A percentile compares a stretch with the other conserved stretches of the same genome.
Conservation (phyloP, 2,329 filamentous ascomycete species). For the Metarhizium brunneum region DNA sequence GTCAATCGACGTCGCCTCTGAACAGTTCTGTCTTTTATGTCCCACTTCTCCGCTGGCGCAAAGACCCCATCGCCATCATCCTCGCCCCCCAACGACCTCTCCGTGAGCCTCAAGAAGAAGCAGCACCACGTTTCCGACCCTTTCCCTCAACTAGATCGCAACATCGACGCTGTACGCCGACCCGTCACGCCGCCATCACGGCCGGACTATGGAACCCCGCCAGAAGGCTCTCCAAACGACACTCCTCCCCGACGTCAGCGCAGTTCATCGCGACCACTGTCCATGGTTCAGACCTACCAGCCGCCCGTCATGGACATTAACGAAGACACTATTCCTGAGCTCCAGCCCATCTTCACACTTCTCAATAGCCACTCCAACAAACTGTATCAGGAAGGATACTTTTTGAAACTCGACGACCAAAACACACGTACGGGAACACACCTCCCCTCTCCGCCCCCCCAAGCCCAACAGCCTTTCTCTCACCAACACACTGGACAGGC, state of each 20-base stretch:
- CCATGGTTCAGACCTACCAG: constrained; percentile 78
- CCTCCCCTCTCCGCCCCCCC: background rate
- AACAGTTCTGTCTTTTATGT: constrained; percentile 82
- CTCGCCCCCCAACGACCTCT: constrained; percentile 31
- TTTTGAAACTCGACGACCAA: constrained; percentile 90
- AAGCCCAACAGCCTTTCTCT: background rate
- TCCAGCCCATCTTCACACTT: constrained; percentile 88
- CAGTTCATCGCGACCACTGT: constrained; percentile 61
- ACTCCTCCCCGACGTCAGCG: constrained; percentile 32
- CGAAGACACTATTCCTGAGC: constrained; percentile 80
- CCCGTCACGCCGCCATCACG: constrained; percentile 29
- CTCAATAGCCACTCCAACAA: constrained; percentile 95
- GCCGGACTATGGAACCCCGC: constrained; percentile 32
- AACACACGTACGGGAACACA: constrained; percentile 63
- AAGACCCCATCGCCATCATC: constrained; percentile 35
- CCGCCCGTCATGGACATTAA: constrained; percentile 79
- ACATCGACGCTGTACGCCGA: constrained; percentile 24
- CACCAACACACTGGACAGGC: background rate
- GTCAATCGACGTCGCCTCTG: constrained; percentile 1
- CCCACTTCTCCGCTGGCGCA: constrained; percentile 55
- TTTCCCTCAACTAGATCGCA: constrained; percentile 22
- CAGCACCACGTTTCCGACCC: constrained; percentile 19
- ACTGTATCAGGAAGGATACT: constrained; percentile 95
- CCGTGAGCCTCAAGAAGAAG: constrained; percentile 20
- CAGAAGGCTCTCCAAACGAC: constrained; percentile 32